Base-by-base conservation (phyloP, 345 rosid species). In the Jatropha curcas region DNA sequence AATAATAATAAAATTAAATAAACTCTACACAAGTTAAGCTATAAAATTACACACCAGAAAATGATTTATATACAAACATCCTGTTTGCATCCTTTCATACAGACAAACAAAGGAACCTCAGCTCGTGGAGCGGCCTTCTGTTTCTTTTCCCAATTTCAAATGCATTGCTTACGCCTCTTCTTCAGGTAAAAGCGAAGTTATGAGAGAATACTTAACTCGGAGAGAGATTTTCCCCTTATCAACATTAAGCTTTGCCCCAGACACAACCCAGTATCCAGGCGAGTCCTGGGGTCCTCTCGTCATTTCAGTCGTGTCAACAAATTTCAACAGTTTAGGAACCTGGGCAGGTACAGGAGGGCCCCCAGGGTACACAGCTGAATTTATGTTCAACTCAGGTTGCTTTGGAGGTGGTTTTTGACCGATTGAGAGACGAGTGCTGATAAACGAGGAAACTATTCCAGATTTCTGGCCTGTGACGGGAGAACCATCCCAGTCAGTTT, bases 211-310 rank as follows among this genome's bases (percentile, higher is more conserved):
- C 87, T 86, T 96, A 7, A 91, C 99, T 62, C 92, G 90, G 45
- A 93, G 83, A 65, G 88, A 96, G 75, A 96, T 96, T 80, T 78
- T 91, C 50, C 96, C 99, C 71, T 86, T 88, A 80, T 93, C 98
- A 6, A 93, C 96, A 22, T 82, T 63, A 43, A 96, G 84, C 71
- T 88, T 90, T 68, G 98, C 99, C 69, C 99, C 99, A 0, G 99
- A 90, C 11, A 93, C 95, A 55, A 88, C 92, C 99, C 99, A 96
- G 79, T 93, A 93, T 55, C 99, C 98, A 0, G 99, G 99, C 60
- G 83, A 76, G 73, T 93, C 93, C 68, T 91, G 94, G 0, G 99
- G 98, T 64, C 99, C 99, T 72, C 99, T 84, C 0, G 88, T 75
- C 93, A 93, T 87, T 86, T 93, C 99, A 0, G 92, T 85, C 20